Evolutionary conservation across 169 alveolate species (phyloP).

Genomic region (Amoebophrya sp.): DNA sequence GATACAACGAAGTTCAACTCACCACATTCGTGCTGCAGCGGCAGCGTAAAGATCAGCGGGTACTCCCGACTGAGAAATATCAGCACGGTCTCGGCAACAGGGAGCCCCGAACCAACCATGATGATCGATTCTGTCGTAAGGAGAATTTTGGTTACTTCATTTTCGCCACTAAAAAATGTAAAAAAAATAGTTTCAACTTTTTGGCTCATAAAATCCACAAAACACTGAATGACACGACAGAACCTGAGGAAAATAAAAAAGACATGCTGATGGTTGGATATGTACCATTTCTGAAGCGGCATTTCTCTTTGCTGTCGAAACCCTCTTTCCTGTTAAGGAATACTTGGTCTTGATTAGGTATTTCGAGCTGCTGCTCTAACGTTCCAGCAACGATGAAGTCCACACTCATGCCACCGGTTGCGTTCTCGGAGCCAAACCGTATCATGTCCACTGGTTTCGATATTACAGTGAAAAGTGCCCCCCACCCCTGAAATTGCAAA

Average conservation of each 20-base stretch:
- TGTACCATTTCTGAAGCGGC: neutral
- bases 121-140: neutral
- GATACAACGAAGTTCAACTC: too few relatives aligned
- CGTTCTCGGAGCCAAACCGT: neutral
- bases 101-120: neutral
- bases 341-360: neutral
- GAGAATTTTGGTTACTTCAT: neutral
- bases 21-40: too few relatives aligned
- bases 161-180: neutral
- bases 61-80: neutral
- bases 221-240: neutral
- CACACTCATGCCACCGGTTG: neutral
- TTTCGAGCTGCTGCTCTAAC: neutral
- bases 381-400: neutral
- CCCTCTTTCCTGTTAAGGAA: neutral
- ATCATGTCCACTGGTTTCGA: neutral
- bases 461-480: too few relatives aligned
- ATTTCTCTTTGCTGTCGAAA: neutral
- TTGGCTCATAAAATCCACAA: neutral
- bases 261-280: neutral
- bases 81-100: neutral
- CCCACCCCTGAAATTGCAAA: too few relatives aligned
- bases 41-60: neutral
- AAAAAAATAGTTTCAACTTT: too few relatives aligned
- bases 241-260: neutral